Base-by-base conservation (phyloP, 192 early-diverging fungal genomes). In the Umbelopsis isabellina region DNA sequence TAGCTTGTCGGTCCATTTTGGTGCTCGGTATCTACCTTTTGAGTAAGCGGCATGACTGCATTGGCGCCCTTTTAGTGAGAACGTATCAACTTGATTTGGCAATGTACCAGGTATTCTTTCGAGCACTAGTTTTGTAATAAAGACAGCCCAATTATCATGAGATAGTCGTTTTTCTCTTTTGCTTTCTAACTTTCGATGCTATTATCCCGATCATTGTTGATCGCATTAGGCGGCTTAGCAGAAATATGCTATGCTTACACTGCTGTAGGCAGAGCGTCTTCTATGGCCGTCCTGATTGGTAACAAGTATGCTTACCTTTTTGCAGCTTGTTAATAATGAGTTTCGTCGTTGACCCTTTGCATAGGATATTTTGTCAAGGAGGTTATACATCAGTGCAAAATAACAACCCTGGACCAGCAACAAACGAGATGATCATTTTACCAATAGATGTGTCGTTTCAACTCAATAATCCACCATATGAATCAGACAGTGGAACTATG, bases 341-440 rank as follows among this genome's bases (percentile, higher is more conserved):
- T n/a, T 25, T 18, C 6, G 8, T 65, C 25, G 23, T 7, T 25
- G 61, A 23, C 23, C 4, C 3, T 23, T 65, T 65, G 41, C 23
- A 25, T 49, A 69, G 47, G 46, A 50, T 69, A 48, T 69, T 52
- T 41, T 15, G 48, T 41, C 67, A 69, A 33, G 67, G 67, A 20
- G 67, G 67, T 5, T 69, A 48, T 49, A 69, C 48, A 33, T 52
- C 49, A 20, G 67, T 69, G 27, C 37, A 49, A 21, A 52, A 46
- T 21, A 69, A 49, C 51, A 23, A 35, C 4, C 23, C 67, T n/a
- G 48, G 48, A 49, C 66, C 66, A 23, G 48, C 67, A 27, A 61
- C 55, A 25, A 69, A 69, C n/a, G 67, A 69, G 13, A 69, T 69
- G 67, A 49, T 69, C 4, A 50, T 69, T 12, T 44, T 69, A n/a